These are phyloP conservation scores for Fonsecaea multimorphosa DNA, from an alignment of 2,329 filamentous ascomycete genomes.

Conservation along the genomic window DNA sequence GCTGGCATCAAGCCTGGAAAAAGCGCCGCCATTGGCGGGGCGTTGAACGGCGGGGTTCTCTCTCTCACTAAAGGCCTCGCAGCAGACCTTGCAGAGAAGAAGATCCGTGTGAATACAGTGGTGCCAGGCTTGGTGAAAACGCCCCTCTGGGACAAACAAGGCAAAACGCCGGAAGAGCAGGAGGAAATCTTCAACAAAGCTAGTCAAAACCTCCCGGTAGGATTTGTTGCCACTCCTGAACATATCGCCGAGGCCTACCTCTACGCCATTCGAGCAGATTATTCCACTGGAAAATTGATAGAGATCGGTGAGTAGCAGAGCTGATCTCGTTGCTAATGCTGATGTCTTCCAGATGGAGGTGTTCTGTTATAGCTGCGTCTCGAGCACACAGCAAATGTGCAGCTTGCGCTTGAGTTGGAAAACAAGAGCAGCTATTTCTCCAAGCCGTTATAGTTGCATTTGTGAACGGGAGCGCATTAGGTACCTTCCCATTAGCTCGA, in stretches of 20 bases:
- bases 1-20: slow-evolving; percentile 59
- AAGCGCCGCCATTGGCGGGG: slow-evolving; percentile 57
- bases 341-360: slow-evolving; percentile 9
- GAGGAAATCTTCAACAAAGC: slow-evolving; percentile 31
- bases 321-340: not conserved
- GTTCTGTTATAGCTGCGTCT: slow-evolving; percentile 4
- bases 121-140: slow-evolving; percentile 62
- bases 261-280: slow-evolving; percentile 41
- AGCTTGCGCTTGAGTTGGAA: not conserved
- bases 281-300: slow-evolving; percentile 34
- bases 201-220: slow-evolving; percentile 35
- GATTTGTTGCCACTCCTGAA: slow-evolving; percentile 47
- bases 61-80: slow-evolving; percentile 63
- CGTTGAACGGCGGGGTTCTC: slow-evolving; percentile 58
- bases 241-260: slow-evolving; percentile 57
- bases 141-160: slow-evolving; percentile 47
- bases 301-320: slow-evolving; percentile 31
- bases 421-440: not conserved
- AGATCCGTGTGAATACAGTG: slow-evolving; percentile 68
- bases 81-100: slow-evolving; percentile 61
- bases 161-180: slow-evolving; percentile 38
- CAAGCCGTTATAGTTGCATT: not conserved
- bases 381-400: not conserved
- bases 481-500: not conserved
- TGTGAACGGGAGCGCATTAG: not conserved